Percentiles rank a stretch among this genome's conserved stretches.
These are phyloP conservation scores for Podaxis sp. DNA, from an alignment of 768 basidiomycete species.

Conservation along the genomic window DNA sequence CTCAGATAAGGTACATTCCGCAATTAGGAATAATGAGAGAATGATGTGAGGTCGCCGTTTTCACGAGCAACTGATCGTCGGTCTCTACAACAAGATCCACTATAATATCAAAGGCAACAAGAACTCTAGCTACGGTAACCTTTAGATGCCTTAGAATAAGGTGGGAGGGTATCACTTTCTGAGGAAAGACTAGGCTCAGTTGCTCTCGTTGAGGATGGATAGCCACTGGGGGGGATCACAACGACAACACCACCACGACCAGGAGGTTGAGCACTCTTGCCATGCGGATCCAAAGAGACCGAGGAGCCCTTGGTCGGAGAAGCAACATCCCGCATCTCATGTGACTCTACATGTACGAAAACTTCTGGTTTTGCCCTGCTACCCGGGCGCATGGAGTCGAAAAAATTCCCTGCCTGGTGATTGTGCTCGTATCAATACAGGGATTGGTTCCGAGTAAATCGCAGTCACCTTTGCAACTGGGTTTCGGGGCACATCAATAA, in stretches of 20 bases:
- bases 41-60: too few species aligned
- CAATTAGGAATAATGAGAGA: too few species aligned
- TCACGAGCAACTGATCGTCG: too few species aligned
- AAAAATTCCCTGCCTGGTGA: not conserved
- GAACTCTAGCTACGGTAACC: not conserved
- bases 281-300: not conserved
- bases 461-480: not conserved
- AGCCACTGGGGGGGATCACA: not conserved
- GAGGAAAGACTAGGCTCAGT: not conserved
- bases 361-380: slow-evolving; percentile 13
- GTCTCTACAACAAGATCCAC: too few species aligned
- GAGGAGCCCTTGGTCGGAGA: not conserved
- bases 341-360: slow-evolving; percentile 26
- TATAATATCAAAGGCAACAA: too few species aligned
- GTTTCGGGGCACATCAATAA: too few species aligned
- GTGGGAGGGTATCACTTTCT: not conserved
- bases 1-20: too few species aligned
- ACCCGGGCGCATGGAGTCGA: not conserved
- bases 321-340: slow-evolving; percentile 17
- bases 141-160: not conserved
- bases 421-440: not conserved
- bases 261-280: not conserved
- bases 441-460: not conserved
- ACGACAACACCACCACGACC: not conserved
- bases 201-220: not conserved